These are phyloP conservation scores for Panellus pusillus DNA, from an alignment of 768 basidiomycete species.

Conservation along the genomic window DNA sequence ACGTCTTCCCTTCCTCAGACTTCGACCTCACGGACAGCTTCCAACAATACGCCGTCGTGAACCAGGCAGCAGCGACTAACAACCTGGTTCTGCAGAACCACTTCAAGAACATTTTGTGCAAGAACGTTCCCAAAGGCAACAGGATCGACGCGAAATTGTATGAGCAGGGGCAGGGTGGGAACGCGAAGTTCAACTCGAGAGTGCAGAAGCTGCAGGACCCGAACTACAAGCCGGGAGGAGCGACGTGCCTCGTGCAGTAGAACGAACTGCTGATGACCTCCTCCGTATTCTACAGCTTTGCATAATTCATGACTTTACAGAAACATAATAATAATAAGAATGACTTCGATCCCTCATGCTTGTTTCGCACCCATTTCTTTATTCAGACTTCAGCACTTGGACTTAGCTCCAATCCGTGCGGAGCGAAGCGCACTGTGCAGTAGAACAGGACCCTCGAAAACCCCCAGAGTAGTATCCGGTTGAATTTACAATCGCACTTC, in stretches of 20 bases:
- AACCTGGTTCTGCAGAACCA: background rate
- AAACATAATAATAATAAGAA: too few relatives aligned
- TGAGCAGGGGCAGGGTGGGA: slow-evolving; percentile 10
- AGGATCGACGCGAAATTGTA: slow-evolving; percentile 1
- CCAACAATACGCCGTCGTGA: slow-evolving; percentile 15
- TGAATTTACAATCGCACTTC: too few relatives aligned
- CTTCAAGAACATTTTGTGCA: slow-evolving; percentile 3
- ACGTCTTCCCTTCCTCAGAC: background rate
- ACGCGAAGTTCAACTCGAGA: slow-evolving; percentile 6
- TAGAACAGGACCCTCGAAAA: too few relatives aligned
- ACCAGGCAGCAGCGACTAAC: slow-evolving; percentile 2
- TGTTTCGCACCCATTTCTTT: too few relatives aligned
- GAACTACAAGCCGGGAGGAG: slow-evolving; percentile 4
- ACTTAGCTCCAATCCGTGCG: too few relatives aligned
- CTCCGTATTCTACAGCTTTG: too few relatives aligned
- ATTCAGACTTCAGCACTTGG: too few relatives aligned
- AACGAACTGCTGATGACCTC: too few relatives aligned
- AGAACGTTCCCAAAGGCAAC: slow-evolving; percentile 8
- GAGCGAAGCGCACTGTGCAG: too few relatives aligned
- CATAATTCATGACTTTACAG: too few relatives aligned
- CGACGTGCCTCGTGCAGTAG: slow-evolving; percentile 1
- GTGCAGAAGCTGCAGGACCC: slow-evolving; percentile 9
- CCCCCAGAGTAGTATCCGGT: too few relatives aligned
- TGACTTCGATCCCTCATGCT: too few relatives aligned
- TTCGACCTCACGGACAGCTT: slow-evolving; percentile 1